Base-by-base conservation (phyloP, 2,329 filamentous ascomycete species). In the Nemania serpens region DNA sequence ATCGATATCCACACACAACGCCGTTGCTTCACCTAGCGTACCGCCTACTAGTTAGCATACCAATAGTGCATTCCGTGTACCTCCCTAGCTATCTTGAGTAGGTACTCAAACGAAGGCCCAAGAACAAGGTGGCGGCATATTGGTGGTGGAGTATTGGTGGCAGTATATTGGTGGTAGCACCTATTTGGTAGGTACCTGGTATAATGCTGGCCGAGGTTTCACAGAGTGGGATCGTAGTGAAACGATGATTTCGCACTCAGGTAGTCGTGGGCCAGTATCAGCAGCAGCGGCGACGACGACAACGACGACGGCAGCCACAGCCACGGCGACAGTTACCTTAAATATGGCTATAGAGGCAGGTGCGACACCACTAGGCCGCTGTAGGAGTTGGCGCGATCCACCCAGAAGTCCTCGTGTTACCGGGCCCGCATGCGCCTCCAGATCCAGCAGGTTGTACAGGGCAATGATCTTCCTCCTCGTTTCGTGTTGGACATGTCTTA, bases 391-490 rank as follows among this genome's bases (percentile, higher is more conserved):
- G 55, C 29, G 36, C 17, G 61, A 50, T 54, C 61, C 61, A 61
- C 61, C 37, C 39, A 42, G 36, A 11, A 18, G 20, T 34, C 25
- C 45, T 48, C 20, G 12, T 46, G 12, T 46, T 54, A 58, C 55
- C 58, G 59, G 50, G 39, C 33, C 54, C 20, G 59, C 59, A 50
- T 45, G 54, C 54, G 15, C 37, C 36, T 52, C 39, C 36, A 45
- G 49, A 41, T 36, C 34, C 50, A 36, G 48, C 13, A 67, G 59
- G 51, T 67, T 68, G 62, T 53, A 68, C 65, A 63, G 66, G 66
- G 71, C 68, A 72, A 67, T 73, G 70, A 73, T 74, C 66, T 63
- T 73, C 72, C 63, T 71, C 33, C 63, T 70, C 60, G 66, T 72
- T 58, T 71, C 69, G 58, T 72, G 53, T 60, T 70, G 68, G 66